Evolutionary conservation across 148 eudicot genomes (phyloP).

Genomic region (Agrostemma githago): DNA sequence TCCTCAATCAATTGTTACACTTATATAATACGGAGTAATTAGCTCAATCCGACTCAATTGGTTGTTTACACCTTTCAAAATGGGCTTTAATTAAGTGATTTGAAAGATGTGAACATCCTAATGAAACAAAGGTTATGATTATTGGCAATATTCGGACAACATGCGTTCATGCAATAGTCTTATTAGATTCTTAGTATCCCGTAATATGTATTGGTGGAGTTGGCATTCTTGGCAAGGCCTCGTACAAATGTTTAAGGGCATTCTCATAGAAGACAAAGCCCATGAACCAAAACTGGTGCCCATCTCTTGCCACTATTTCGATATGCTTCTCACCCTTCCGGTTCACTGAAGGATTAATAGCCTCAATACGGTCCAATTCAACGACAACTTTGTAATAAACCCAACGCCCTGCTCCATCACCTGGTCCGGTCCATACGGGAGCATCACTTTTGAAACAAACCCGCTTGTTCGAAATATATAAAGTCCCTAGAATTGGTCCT

Average conservation of each 20-base stretch:
- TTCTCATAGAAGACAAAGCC: slow-evolving; percentile 36
- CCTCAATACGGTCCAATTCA: slow-evolving; percentile 19
- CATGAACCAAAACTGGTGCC: slow-evolving; percentile 42
- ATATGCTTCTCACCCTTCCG: slow-evolving; percentile 26
- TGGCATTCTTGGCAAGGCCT: slow-evolving; percentile 7
- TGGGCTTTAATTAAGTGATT: too few relatives aligned
- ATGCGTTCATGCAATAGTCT: too few relatives aligned
- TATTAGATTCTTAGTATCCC: not conserved
- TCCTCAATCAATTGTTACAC: too few relatives aligned
- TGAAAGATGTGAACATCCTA: too few relatives aligned
- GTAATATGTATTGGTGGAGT: not conserved
- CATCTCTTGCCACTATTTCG: slow-evolving; percentile 28
- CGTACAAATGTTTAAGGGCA: slow-evolving; percentile 28
- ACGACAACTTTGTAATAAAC: slow-evolving; percentile 31
- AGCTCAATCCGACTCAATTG: too few relatives aligned
- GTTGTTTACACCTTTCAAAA: too few relatives aligned
- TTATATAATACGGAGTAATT: too few relatives aligned
- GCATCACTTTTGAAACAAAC: slow-evolving; percentile 47
- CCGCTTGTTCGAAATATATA: slow-evolving; percentile 38
- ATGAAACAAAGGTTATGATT: too few relatives aligned
- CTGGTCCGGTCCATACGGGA: slow-evolving; percentile 30
- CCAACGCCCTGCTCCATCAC: slow-evolving; percentile 19
- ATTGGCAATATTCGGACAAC: too few relatives aligned
- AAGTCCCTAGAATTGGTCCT: slow-evolving; percentile 46
- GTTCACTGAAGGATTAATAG: slow-evolving; percentile 21